These are phyloP conservation scores for Scedosporium minutisporum DNA, from an alignment of 2,329 filamentous ascomycete genomes.

Conservation along the genomic window DNA sequence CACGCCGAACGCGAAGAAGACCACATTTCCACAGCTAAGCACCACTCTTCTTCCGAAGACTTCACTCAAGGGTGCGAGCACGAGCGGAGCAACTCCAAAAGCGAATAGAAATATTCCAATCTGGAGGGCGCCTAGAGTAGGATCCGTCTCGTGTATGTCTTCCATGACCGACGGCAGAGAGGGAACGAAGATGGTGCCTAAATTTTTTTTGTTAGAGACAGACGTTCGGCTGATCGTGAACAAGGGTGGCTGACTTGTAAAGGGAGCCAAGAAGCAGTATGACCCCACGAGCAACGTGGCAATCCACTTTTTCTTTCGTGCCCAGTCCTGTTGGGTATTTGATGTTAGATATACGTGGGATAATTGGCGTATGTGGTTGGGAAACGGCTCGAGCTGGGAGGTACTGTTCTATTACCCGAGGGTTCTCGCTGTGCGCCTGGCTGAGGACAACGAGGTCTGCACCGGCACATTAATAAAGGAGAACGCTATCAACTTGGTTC, in stretches of 20 bases:
- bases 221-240: not conserved
- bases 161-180: not conserved
- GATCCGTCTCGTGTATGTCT: not conserved
- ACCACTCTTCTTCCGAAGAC: conserved; percentile 5
- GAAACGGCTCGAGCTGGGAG: not conserved
- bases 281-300: conserved; percentile 1
- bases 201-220: too few relatives aligned
- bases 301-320: not conserved
- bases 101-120: conserved; percentile 6
- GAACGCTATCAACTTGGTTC: not conserved
- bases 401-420: not conserved
- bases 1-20: conserved; percentile 3
- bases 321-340: not conserved
- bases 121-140: conserved; percentile 1
- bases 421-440: not conserved
- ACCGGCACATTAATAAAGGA: not conserved
- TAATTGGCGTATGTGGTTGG: too few relatives aligned
- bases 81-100: not conserved
- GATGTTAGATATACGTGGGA: too few relatives aligned
- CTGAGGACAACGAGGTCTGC: not conserved
- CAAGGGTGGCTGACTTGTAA: conserved; percentile 2
- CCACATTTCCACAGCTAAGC: not conserved
- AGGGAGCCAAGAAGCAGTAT: conserved; percentile 5
- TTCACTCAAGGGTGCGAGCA: conserved; percentile 6
- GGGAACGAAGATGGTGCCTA: conserved; percentile 7